phyloP scores from a whole-genome alignment of 495 filamentous ascomycete species.

The Podospora anserina region DNA sequence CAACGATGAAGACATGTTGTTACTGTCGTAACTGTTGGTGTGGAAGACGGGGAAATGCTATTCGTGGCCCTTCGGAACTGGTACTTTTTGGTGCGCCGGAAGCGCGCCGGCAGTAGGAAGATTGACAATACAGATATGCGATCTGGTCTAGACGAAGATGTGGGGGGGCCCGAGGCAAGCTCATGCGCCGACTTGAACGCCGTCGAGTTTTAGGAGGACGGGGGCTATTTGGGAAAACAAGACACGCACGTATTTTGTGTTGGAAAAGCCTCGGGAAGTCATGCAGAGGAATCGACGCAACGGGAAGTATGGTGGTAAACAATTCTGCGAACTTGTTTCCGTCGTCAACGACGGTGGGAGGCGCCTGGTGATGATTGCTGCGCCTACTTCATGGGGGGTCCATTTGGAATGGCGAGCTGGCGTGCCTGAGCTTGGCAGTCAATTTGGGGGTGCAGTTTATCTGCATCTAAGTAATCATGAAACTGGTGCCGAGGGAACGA shows the following conservation, averaged over 20 bases:
- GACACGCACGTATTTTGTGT: not conserved
- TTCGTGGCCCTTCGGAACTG: not conserved
- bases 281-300: not conserved
- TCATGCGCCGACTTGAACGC: not conserved
- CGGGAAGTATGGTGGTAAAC: not conserved
- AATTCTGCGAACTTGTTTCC: not conserved
- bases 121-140: not conserved
- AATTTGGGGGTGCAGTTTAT: constrained; percentile 19
- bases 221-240: not conserved
- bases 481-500: constrained; percentile 16
- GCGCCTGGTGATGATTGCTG: not conserved
- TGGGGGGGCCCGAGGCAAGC: not conserved
- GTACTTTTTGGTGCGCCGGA: not conserved
- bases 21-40: not conserved
- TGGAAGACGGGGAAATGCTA: not conserved
- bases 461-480: constrained; percentile 15
- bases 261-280: not conserved
- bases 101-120: too few relatives aligned
- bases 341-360: not conserved
- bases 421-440: constrained; percentile 12
- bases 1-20: constrained; percentile 40
- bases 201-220: not conserved
- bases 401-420: constrained; percentile 18
- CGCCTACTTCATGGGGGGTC: not conserved
- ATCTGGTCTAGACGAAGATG: not conserved